Evolutionary conservation across 2,329 filamentous ascomycete species (phyloP).

Genomic region (Rhinocladiella similis): DNA sequence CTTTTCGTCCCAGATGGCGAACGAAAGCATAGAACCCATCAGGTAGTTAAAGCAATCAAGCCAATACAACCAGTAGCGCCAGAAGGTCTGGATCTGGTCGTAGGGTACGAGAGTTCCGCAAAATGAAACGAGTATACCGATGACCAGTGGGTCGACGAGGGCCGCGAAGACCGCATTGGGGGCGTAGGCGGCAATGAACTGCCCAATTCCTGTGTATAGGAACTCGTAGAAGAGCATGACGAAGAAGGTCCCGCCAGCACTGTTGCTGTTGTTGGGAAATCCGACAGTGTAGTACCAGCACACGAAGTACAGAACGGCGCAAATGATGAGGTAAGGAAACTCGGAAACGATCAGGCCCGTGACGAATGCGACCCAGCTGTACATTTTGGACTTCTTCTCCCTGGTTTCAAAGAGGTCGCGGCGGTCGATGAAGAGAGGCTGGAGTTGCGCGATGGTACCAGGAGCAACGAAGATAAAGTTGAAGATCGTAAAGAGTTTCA

Average conservation of each 20-base stretch:
- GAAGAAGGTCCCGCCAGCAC: slow-evolving; percentile 52
- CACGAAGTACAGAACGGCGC: slow-evolving; percentile 65
- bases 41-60: slow-evolving; percentile 64
- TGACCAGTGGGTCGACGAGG: slow-evolving; percentile 67
- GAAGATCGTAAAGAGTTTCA: slow-evolving; percentile 70
- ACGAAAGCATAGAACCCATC: slow-evolving; percentile 57
- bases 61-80: slow-evolving; percentile 65
- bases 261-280: slow-evolving; percentile 57
- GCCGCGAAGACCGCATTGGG: slow-evolving; percentile 66
- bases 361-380: slow-evolving; percentile 72
- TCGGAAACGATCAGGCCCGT: slow-evolving; percentile 69
- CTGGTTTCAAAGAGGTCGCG: slow-evolving; percentile 66
- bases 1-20: slow-evolving; percentile 49
- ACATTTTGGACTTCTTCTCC: slow-evolving; percentile 70
- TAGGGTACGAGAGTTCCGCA: slow-evolving; percentile 72
- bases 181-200: slow-evolving; percentile 77
- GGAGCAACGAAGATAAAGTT: slow-evolving; percentile 58
- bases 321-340: slow-evolving; percentile 65
- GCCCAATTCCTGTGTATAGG: slow-evolving; percentile 70
- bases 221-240: slow-evolving; percentile 74
- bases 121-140: slow-evolving; percentile 69
- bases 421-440: slow-evolving; percentile 69
- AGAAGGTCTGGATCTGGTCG: slow-evolving; percentile 65
- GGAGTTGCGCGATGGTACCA: slow-evolving; percentile 49
- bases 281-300: slow-evolving; percentile 74